phyloP scores from a whole-genome alignment of 1,284 basidiomycete species.

The Tilletia walkeri region DNA sequence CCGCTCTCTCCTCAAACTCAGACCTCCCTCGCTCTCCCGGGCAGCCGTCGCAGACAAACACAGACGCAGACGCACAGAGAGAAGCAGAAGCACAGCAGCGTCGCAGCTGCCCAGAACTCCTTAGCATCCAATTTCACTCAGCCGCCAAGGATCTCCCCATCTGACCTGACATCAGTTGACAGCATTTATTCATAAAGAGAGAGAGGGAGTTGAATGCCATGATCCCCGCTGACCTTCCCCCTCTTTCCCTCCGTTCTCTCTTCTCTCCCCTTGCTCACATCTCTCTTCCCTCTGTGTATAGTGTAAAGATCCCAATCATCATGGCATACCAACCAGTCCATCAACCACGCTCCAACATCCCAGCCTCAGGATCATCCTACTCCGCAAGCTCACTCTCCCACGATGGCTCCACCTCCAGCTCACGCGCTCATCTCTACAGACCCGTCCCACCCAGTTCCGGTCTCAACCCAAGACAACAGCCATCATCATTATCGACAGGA shows the following conservation, averaged over 20 bases:
- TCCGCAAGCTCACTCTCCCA: neutral
- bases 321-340: constrained; percentile 1
- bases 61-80: too few species aligned
- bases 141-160: too few species aligned
- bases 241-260: neutral
- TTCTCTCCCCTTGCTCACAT: neutral
- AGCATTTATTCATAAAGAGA: too few species aligned
- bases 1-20: too few species aligned
- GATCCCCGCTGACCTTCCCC: neutral
- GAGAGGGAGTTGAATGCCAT: too few species aligned
- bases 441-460: neutral
- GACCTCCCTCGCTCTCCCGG: too few species aligned
- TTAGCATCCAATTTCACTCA: too few species aligned
- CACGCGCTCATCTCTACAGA: constrained; percentile 14
- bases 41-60: too few species aligned
- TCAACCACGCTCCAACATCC: neutral
- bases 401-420: constrained; percentile 5
- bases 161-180: too few species aligned
- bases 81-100: too few species aligned
- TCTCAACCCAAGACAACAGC: neutral
- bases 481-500: neutral
- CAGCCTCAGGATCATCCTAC: neutral
- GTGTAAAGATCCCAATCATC: neutral
- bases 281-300: neutral
- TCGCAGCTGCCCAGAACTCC: too few species aligned